phyloP scores from a whole-genome alignment of 75 land plant species.

The Picea sitchensis region DNA sequence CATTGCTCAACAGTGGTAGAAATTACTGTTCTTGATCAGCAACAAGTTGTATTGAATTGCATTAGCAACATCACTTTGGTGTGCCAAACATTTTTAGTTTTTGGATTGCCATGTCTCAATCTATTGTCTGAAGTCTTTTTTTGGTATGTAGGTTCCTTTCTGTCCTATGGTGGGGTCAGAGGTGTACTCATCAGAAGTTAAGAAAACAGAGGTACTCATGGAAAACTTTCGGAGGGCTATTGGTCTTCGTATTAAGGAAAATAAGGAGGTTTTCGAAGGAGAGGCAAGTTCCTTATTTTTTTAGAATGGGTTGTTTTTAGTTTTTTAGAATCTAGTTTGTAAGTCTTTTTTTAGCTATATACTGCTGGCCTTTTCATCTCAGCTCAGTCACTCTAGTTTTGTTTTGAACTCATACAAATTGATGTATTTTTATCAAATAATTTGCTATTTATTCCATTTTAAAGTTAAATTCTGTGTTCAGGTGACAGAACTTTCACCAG shows the following conservation, averaged over 20 bases:
- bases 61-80: background rate
- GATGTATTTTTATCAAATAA: background rate
- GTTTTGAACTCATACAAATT: background rate
- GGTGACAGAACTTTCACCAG: conserved; percentile 98
- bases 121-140: background rate
- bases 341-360: too few species aligned
- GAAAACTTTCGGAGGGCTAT: conserved; percentile 95
- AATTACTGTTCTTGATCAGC: background rate
- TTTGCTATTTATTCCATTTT: background rate
- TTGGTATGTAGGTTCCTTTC: conserved; percentile 74
- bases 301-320: background rate
- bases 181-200: conserved; percentile 95
- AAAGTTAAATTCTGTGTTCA: conserved; percentile 10
- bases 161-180: conserved; percentile 99
- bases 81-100: background rate
- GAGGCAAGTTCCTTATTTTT: conserved; percentile 50
- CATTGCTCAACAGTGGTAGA: background rate
- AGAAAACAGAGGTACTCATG: conserved; percentile 97
- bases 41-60: background rate
- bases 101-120: background rate
- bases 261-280: conserved; percentile 98
- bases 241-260: conserved; percentile 96
- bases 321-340: too few species aligned
- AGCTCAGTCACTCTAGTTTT: too few species aligned
- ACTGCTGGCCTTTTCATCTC: too few species aligned